Evolutionary conservation across 805 yeast species (phyloP), one percentile per base, ranked within the genome.

Genomic region (Ogataea glucozyma): DNA sequence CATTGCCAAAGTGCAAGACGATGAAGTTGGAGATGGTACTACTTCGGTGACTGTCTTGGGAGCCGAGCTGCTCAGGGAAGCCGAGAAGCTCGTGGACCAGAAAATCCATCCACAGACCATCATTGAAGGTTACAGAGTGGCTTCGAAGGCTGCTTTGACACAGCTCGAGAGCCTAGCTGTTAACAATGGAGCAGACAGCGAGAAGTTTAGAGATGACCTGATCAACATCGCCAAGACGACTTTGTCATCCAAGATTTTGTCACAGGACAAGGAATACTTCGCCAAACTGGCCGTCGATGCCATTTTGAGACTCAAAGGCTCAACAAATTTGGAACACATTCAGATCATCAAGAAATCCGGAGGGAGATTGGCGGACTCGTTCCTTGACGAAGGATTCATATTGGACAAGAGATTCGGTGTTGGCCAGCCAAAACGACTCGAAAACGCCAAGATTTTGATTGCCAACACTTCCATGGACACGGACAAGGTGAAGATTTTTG

Each of bases 21-120:
- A 95, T 47, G 97, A 91, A 66, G 96, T 91, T 53, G 98, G 98
- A 47, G 98, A 93, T 62, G 99, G 99, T 54, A 93, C 99, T 31
- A 91, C 99, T 0, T 85, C 96, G 19, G 99, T 95, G 23, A 89
- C 97, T 0, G 86, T 93, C 10, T 70, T 91, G 44, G 82, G 91
- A 31, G 90, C 97, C 8, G 98, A 93, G 67, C 75, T 93, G 46
- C 73, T 93, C 53, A 80, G 96, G 63, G 97, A 91, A 70, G 97
- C 98, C 24, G 97, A 93, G 67, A 82, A 83, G 62, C 78, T 93
- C 50, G 85, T 93, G 36, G 96, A 89, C 53, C 85, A 83, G 64
- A 90, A 85, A 62, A 93, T 93, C 51, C 99, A 93, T 67, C 99
- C 99, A 29, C 98, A 91, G 67, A 91, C 97, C 4, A 91, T 93